Evolutionary conservation across 805 yeast species (phyloP), one percentile per base, ranked within the genome.

Genomic region (Isabelozyma heimii): DNA sequence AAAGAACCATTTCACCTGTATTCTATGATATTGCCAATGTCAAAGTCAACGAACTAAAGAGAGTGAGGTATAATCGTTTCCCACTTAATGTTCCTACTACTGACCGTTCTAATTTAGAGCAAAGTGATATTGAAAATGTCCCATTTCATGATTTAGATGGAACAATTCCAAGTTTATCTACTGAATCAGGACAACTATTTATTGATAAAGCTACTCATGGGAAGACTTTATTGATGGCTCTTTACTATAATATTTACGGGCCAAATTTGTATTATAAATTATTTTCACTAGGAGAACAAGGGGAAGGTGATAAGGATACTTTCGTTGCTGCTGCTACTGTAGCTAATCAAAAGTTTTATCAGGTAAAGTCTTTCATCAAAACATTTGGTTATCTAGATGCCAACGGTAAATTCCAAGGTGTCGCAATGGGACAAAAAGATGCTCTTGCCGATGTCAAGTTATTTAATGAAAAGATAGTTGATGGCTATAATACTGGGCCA

Each of bases 171-270:
- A 87, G 85, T 56, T 77, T 81, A 48, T 80, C 90, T 0, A 76
- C 88, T 2, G 91, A 85, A 65, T 79, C 87, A 1, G 91, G 91
- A 3, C 88, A 85, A 60, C 59, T 86, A 47, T 59, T 83, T 46
- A 73, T 85, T 43, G 78, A 81, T 56, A 85, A 84, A 62, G 68
- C 66, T 37, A 70, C 76, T 1, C 91, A 86, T 59, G 79, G 80
- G 43, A 69, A 70, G 55, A 77, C 86, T 3, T 66, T 86, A 45
- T 67, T 85, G 51, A 67, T 86, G 44, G 76, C 89, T 0, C 63
- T 83, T 37, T 86, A 84, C 64, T 86, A 86, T 65, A 85, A 85
- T 57, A 69, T 81, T 47, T 80, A 76, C 59, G 90, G 90, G 0
- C 86, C 85, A 30, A 66, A 75, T 8, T 70, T 77, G 48, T 85